phyloP scores from a whole-genome alignment of 805 yeast genomes.

The Hanseniaspora guilliermondii region DNA sequence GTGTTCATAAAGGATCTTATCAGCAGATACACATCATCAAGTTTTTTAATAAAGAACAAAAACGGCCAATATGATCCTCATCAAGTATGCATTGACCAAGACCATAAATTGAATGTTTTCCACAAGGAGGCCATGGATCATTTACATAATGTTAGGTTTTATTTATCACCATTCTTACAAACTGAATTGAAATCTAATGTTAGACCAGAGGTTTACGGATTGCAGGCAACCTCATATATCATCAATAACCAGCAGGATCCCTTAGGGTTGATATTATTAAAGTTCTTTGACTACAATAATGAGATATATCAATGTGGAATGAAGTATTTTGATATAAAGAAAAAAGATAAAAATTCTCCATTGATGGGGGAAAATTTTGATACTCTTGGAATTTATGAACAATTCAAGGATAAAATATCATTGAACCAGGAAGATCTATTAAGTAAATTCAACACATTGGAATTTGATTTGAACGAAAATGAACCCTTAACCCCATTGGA shows the following conservation, averaged over 20 bases:
- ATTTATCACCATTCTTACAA: constrained; percentile 15
- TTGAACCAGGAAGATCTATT: not conserved
- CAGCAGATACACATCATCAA: not conserved
- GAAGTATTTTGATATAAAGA: not conserved
- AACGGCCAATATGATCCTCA: constrained; percentile 1
- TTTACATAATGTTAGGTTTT: not conserved
- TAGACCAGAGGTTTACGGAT: constrained; percentile 24
- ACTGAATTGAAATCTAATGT: constrained; percentile 18
- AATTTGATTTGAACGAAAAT: not conserved
- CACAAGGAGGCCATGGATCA: not conserved
- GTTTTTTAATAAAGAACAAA: constrained; percentile 3
- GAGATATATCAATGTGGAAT: not conserved
- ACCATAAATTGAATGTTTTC: not conserved
- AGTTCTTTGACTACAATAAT: constrained; percentile 3
- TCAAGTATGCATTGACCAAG: not conserved
- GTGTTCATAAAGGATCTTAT: not conserved
- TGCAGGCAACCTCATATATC: constrained; percentile 23
- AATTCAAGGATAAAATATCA: not conserved
- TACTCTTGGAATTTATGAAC: not conserved
- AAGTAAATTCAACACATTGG: not conserved
- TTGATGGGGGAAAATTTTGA: constrained; percentile 8
- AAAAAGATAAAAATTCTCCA: not conserved
- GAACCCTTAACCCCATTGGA: not conserved
- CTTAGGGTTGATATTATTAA: constrained; percentile 22
- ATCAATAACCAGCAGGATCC: constrained; percentile 19